Evolutionary conservation across 2,329 filamentous ascomycete species (phyloP).

Genomic region (Fusarium sp.): DNA sequence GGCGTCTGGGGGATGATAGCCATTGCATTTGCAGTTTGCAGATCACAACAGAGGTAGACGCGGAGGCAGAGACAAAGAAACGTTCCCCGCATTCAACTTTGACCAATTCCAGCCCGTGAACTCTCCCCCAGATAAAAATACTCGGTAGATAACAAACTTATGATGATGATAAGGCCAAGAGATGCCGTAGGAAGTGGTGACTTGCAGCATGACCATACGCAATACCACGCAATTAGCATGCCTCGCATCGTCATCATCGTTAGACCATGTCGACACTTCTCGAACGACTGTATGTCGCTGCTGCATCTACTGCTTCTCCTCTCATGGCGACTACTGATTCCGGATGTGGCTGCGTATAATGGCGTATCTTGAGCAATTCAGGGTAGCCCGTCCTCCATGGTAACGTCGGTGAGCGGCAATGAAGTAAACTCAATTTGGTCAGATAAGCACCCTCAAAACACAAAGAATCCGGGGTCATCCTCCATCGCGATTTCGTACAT

Average conservation of each 20-base stretch:
- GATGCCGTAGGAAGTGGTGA: conserved; percentile 10
- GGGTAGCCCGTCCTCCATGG: conserved; percentile 4
- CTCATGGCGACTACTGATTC: conserved; percentile 7
- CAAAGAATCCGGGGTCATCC: too few relatives aligned
- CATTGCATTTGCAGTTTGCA: conserved; percentile 10
- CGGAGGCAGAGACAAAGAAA: background rate
- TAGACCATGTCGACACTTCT: background rate
- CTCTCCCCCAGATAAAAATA: conserved; percentile 15
- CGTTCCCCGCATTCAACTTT: conserved; percentile 25
- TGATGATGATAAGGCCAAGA: conserved; percentile 7
- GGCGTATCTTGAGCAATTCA: conserved; percentile 17
- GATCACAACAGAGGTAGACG: conserved; percentile 16
- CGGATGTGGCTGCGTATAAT: conserved; percentile 29
- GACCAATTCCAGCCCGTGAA: conserved; percentile 23
- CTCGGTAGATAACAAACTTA: conserved; percentile 16
- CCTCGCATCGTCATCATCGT: conserved; percentile 25
- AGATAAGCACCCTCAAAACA: background rate
- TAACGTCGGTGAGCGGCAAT: conserved; percentile 33
- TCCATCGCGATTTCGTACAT: too few relatives aligned
- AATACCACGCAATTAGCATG: conserved; percentile 22
- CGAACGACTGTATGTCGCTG: background rate
- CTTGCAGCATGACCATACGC: conserved; percentile 21
- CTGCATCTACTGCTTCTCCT: background rate
- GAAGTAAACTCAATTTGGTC: background rate
- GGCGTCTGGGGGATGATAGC: conserved; percentile 27